phyloP scores from a whole-genome alignment of 768 basidiomycete species.

The Podaxis sp. region DNA sequence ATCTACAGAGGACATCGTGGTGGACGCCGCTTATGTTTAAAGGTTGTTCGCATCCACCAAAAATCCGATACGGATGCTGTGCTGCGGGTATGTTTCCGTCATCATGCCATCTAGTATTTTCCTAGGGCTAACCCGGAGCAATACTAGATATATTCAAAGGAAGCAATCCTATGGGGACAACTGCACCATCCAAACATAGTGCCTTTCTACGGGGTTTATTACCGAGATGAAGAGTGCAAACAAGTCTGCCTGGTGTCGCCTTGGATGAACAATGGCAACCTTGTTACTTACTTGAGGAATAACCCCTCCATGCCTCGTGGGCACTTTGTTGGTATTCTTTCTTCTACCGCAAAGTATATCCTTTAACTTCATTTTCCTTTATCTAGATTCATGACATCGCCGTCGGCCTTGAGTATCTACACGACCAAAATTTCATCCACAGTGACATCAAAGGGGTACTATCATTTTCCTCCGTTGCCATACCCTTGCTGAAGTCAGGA shows the following conservation, averaged over 20 bases:
- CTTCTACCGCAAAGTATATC: background rate
- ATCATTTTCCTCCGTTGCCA: background rate
- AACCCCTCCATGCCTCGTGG: conserved; percentile 7
- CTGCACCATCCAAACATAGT: conserved; percentile 10
- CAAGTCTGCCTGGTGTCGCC: conserved; percentile 16
- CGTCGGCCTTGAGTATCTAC: conserved; percentile 15
- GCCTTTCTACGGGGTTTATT: conserved; percentile 13
- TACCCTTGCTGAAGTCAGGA: background rate
- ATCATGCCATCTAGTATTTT: conserved; percentile 16
- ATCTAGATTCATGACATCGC: conserved; percentile 14
- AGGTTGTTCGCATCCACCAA: background rate
- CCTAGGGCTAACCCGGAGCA: too few species aligned
- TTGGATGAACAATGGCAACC: conserved; percentile 17
- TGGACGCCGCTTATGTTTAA: background rate
- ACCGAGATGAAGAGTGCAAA: background rate
- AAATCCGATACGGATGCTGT: conserved; percentile 16
- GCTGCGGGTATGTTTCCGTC: conserved; percentile 23
- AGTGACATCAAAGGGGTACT: conserved; percentile 19
- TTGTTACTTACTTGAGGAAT: conserved; percentile 3
- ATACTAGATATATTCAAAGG: conserved; percentile 1
- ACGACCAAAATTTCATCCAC: conserved; percentile 15
- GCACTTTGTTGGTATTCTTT: conserved; percentile 1
- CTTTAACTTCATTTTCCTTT: background rate
- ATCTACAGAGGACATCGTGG: background rate
- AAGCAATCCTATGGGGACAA: conserved; percentile 8